Evolutionary conservation across 768 basidiomycete species (phyloP).

Genomic region (Cystofilobasidium ferigula): DNA sequence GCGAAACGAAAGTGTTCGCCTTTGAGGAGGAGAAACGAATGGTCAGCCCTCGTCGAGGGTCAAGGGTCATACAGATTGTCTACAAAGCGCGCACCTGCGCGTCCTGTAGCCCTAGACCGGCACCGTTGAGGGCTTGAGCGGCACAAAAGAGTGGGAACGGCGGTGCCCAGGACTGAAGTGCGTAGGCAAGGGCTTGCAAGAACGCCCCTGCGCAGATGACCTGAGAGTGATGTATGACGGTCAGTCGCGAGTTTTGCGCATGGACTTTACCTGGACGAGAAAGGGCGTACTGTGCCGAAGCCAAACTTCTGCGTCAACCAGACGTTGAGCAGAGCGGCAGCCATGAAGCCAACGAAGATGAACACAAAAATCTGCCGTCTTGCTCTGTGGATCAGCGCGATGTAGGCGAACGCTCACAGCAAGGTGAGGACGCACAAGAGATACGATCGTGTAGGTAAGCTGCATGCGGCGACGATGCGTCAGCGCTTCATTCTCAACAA

Average conservation of each 20-base stretch:
- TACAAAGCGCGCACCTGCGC: no score
- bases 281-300: constrained; percentile 32
- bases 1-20: constrained; percentile 44
- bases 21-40: constrained; percentile 37
- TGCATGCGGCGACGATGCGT: neutral
- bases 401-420: neutral
- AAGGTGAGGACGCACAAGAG: neutral
- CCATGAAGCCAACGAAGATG: constrained; percentile 41
- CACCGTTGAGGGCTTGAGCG: constrained; percentile 43
- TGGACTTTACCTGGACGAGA: neutral
- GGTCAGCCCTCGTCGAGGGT: constrained; percentile 26
- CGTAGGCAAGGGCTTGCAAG: constrained; percentile 31
- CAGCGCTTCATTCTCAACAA: no score
- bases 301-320: constrained; percentile 39
- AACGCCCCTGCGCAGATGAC: constrained; percentile 26
- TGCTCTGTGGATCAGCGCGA: neutral
- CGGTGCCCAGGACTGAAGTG: constrained; percentile 41
- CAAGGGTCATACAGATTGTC: no score
- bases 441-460: constrained; percentile 15
- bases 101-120: constrained; percentile 45
- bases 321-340: constrained; percentile 46
- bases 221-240: constrained; percentile 4
- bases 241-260: no score
- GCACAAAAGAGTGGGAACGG: constrained; percentile 45
- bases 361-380: constrained; percentile 50